phyloP scores from a whole-genome alignment of 352 stramenopile species.

The Pythium guiyangense region DNA sequence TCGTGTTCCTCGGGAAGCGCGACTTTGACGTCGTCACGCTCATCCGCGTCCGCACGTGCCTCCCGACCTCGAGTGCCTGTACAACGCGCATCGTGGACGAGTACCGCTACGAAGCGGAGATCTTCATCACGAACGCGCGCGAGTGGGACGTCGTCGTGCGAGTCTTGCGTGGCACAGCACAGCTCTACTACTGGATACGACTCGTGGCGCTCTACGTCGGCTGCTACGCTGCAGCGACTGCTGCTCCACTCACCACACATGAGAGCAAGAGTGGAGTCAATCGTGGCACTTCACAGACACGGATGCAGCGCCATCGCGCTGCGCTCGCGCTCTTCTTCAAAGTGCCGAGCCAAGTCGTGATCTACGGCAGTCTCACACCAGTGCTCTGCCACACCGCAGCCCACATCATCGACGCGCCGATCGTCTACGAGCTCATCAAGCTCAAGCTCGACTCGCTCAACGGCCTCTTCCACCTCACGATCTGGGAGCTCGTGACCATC shows the following conservation, averaged over 20 bases:
- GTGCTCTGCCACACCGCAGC: too few relatives aligned
- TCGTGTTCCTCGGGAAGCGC: slow-evolving; percentile 10
- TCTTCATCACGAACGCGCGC: too few relatives aligned
- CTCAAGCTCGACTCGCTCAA: slow-evolving; percentile 17
- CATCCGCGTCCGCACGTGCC: slow-evolving; percentile 5
- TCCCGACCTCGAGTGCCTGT: not conserved
- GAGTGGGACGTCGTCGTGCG: too few relatives aligned
- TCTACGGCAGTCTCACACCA: too few relatives aligned
- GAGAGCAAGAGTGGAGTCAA: too few relatives aligned
- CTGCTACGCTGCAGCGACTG: slow-evolving; percentile 2
- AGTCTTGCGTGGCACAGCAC: not conserved
- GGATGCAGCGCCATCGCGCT: too few relatives aligned
- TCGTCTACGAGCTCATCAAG: slow-evolving; percentile 9
- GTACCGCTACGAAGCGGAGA: slow-evolving; percentile 10
- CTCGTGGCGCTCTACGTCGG: not conserved
- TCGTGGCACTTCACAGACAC: too few relatives aligned
- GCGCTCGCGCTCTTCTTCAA: not conserved
- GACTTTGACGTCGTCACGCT: too few relatives aligned
- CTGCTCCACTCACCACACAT: not conserved
- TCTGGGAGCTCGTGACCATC: too few relatives aligned
- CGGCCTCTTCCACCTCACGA: slow-evolving; percentile 14
- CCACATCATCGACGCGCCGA: too few relatives aligned
- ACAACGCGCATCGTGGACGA: slow-evolving; percentile 2
- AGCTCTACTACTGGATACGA: slow-evolving; percentile 9
- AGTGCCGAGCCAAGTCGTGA: too few relatives aligned